These are phyloP conservation scores for Phoenix dactylifera DNA, from an alignment of 176 grass and related monocot species.

Conservation along the genomic window DNA sequence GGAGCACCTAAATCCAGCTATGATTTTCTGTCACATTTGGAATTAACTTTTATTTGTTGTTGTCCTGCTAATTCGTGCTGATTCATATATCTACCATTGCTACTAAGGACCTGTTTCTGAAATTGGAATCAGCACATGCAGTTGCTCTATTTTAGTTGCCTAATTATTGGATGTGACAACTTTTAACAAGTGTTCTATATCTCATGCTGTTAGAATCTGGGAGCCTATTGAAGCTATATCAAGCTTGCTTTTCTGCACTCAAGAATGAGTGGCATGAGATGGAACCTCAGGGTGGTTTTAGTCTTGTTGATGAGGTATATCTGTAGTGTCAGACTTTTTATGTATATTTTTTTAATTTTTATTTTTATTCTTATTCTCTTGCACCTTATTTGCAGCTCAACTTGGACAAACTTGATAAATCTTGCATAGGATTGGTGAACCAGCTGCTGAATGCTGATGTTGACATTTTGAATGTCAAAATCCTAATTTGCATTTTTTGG, in stretches of 20 bases:
- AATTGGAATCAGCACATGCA: too few relatives aligned
- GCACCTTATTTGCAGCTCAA: conserved; percentile 37
- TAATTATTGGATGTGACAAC: background rate
- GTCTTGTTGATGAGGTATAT: conserved; percentile 46
- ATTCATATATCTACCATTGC: too few relatives aligned
- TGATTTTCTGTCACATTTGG: too few relatives aligned
- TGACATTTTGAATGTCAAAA: conserved; percentile 54
- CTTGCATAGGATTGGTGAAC: conserved; percentile 40
- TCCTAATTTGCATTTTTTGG: conserved; percentile 80
- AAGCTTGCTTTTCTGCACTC: conserved; percentile 52
- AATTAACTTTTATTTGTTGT: too few relatives aligned
- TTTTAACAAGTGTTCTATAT: background rate
- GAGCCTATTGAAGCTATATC: conserved; percentile 39
- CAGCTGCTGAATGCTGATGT: conserved; percentile 51
- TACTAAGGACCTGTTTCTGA: too few relatives aligned
- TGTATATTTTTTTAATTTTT: conserved; percentile 4
- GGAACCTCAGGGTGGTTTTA: conserved; percentile 18
- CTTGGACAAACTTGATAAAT: conserved; percentile 47
- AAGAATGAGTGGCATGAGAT: conserved; percentile 64
- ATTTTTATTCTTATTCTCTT: background rate
- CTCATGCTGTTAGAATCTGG: conserved; percentile 37
- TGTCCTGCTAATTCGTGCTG: too few relatives aligned
- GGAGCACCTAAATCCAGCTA: background rate
- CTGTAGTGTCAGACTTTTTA: conserved; percentile 13
- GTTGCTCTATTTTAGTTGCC: background rate